Evolutionary conservation across 306 rosid species (phyloP).

Genomic region (Lithocarpus polystachyus): DNA sequence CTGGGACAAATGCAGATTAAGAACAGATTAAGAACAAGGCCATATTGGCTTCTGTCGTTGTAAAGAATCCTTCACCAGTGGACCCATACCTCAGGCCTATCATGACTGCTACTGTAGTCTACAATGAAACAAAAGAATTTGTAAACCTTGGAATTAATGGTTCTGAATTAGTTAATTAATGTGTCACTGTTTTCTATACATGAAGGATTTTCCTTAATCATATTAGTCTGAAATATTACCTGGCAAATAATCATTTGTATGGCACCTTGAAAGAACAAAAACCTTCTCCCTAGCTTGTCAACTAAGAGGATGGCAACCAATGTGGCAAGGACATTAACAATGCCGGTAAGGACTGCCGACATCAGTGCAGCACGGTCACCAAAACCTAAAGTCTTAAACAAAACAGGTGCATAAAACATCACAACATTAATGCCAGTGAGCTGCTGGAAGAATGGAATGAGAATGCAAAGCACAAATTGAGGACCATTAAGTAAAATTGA

Average conservation of each 20-base stretch:
- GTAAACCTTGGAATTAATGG: too few species aligned
- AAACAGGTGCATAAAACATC: constrained; percentile 39
- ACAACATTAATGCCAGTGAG: constrained; percentile 45
- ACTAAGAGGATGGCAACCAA: constrained; percentile 27
- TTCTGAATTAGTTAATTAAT: too few species aligned
- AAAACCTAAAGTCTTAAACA: constrained; percentile 39
- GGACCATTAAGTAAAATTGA: too few species aligned
- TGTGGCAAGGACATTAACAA: constrained; percentile 33
- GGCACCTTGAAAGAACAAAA: constrained; percentile 41
- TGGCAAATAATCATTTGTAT: constrained; percentile 35
- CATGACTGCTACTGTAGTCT: constrained; percentile 28
- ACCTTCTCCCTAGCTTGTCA: constrained; percentile 41
- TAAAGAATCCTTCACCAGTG: constrained; percentile 43
- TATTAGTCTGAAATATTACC: background rate
- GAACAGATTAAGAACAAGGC: constrained; percentile 40
- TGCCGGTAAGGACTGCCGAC: constrained; percentile 34
- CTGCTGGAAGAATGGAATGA: constrained; percentile 47
- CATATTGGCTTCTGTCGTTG: constrained; percentile 6
- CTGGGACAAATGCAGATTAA: constrained; percentile 67
- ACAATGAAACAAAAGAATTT: background rate
- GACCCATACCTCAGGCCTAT: constrained; percentile 33
- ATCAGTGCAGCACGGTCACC: constrained; percentile 34
- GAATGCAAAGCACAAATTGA: constrained; percentile 30
- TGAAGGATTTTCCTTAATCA: too few species aligned
- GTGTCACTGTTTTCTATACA: too few species aligned